phyloP scores from a whole-genome alignment of 2,329 filamentous ascomycete species.

The Ophiocordyceps camponoti-floridani region DNA sequence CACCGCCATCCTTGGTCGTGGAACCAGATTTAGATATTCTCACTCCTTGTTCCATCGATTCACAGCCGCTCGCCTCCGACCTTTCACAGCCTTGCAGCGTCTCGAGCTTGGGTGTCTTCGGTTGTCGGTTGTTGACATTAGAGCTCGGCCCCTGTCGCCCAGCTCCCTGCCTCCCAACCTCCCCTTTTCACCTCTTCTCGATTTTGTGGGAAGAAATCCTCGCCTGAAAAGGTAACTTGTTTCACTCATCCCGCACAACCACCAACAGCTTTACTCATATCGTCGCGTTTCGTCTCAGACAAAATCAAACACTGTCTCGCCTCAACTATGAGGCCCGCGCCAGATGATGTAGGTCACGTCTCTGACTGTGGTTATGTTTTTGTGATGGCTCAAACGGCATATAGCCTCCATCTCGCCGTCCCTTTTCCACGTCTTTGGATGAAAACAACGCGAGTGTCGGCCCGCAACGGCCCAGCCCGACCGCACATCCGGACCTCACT shows the following conservation, averaged over 20 bases:
- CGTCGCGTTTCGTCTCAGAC: not conserved
- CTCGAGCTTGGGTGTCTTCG: too few relatives aligned
- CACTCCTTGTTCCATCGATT: not conserved
- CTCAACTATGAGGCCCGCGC: not conserved
- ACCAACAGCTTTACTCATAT: not conserved
- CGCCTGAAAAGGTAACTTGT: not conserved
- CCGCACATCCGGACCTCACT: not conserved
- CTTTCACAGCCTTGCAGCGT: too few relatives aligned
- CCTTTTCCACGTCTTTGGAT: not conserved
- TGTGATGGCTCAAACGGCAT: not conserved
- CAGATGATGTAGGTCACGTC: not conserved
- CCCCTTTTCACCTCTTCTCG: not conserved
- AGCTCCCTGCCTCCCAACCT: not conserved
- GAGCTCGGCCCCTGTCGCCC: not conserved
- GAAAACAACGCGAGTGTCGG: not conserved
- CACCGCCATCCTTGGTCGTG: not conserved
- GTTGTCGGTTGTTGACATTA: too few relatives aligned
- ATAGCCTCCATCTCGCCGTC: not conserved
- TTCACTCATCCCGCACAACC: not conserved
- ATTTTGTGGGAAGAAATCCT: not conserved
- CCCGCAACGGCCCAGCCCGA: not conserved
- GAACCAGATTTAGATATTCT: too few relatives aligned
- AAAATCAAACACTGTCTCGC: not conserved
- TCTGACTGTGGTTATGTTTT: not conserved
- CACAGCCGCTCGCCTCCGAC: not conserved